Evolutionary conservation across 139 green algal species (phyloP).

Genomic region (Micractinium conductrix): DNA sequence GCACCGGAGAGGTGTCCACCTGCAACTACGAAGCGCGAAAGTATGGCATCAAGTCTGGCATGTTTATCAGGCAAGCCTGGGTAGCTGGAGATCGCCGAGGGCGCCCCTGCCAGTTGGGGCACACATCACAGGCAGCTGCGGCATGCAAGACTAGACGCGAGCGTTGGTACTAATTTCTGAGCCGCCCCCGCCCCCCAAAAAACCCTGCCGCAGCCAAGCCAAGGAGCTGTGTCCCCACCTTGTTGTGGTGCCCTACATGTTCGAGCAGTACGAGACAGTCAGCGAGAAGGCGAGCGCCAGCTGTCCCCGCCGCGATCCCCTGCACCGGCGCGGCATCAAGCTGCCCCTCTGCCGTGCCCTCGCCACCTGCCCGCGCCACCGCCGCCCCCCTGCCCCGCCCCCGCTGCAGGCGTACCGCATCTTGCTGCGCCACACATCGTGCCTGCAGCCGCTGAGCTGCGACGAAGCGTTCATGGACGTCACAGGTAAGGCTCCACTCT

Average conservation of each 20-base stretch:
- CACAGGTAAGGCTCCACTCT: slow-evolving; percentile 50
- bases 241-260: slow-evolving; percentile 95
- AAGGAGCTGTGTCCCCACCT: slow-evolving; percentile 90
- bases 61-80: slow-evolving; percentile 77
- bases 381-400: background rate
- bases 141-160: too few species aligned
- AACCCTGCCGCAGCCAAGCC: slow-evolving; percentile 45
- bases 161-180: too few species aligned
- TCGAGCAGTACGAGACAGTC: slow-evolving; percentile 88
- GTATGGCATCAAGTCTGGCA: slow-evolving; percentile 78
- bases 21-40: slow-evolving; percentile 91
- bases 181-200: too few species aligned
- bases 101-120: too few species aligned
- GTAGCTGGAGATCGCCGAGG: too few species aligned
- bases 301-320: too few species aligned
- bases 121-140: too few species aligned
- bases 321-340: too few species aligned
- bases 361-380: background rate
- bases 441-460: slow-evolving; percentile 89
- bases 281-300: slow-evolving; percentile 55
- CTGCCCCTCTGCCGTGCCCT: too few species aligned
- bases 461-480: slow-evolving; percentile 97
- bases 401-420: slow-evolving; percentile 84
- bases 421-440: slow-evolving; percentile 69
- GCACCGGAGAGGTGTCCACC: slow-evolving; percentile 88